phyloP scores from a whole-genome alignment of 345 rosid species.

The thale cress (Arabidopsis thaliana) region TAIR10.1 NC_003074.8:4734001-4734500 shows the following conservation, averaged over 20 bases:
- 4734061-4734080: slow-evolving; percentile 25
- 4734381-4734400: slow-evolving; percentile 37
- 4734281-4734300: slow-evolving; percentile 41
- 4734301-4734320: slow-evolving; percentile 46
- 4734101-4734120: slow-evolving; percentile 40
- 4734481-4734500: slow-evolving; percentile 16
- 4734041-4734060: not conserved
- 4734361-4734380: slow-evolving; percentile 43
- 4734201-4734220: not conserved
- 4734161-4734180: not conserved
- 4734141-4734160: not conserved
- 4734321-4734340: slow-evolving; percentile 42
- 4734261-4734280: slow-evolving; percentile 45
- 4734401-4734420: slow-evolving; percentile 38
- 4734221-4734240: slow-evolving; percentile 44
- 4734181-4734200: not conserved
- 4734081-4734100: slow-evolving; percentile 40
- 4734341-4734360: slow-evolving; percentile 46
- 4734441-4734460: not conserved
- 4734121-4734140: slow-evolving; percentile 33
- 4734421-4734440: slow-evolving; percentile 43
- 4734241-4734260: slow-evolving; percentile 43
- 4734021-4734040: slow-evolving; percentile 11
- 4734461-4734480: slow-evolving; percentile 31
- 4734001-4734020: slow-evolving; percentile 41